Base-by-base conservation (phyloP, 495 filamentous ascomycete species). In the Daldinia concentrica region DNA sequence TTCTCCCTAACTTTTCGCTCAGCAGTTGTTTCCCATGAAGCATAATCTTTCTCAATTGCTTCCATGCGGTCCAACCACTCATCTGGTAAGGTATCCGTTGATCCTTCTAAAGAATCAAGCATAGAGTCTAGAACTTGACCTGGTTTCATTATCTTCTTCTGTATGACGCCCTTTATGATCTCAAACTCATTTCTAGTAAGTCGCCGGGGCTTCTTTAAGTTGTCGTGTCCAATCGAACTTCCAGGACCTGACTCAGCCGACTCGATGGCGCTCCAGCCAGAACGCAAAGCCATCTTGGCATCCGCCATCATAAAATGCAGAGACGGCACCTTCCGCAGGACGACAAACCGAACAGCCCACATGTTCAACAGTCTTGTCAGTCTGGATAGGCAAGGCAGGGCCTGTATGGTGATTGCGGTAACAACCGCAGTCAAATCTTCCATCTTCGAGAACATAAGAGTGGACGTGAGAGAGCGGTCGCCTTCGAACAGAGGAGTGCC, bases 401-500 rank as follows among this genome's bases (percentile, higher is more conserved):
- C 88, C 67, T 94, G 92, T 15, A 99, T 76, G 4, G 94, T 91
- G 17, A 92, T 97, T 24, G 93, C 91, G 26, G 95, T 98, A 45
- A 98, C 86, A 37, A 98, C 83, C 29, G 95, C 90, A 2, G 94
- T 94, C 76, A 97, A 89, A 76, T 96, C 94, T 71, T 94, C 93
- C 78, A 98, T 81, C 75, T 69, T 81, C 39, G 81, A 77, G 63
- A 82, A 81, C 68, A 69, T 86, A 76, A 84, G 88, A 77, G 77
- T 81, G 77, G 80, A 86, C 45, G 75, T 43, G 32, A 79, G 43
- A 7, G 76, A 75, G 56, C 77, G 79, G 41, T 64, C 74, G 2
- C 80, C 72, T 60, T 78, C 86, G 51, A 83, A 81, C 64, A 87
- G 84, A 63, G 83, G 88, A 56, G 83, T 83, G 52, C 78, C 80